phyloP scores from a whole-genome alignment of 2,329 filamentous ascomycete species.

The Lasiodiplodia citricola region DNA sequence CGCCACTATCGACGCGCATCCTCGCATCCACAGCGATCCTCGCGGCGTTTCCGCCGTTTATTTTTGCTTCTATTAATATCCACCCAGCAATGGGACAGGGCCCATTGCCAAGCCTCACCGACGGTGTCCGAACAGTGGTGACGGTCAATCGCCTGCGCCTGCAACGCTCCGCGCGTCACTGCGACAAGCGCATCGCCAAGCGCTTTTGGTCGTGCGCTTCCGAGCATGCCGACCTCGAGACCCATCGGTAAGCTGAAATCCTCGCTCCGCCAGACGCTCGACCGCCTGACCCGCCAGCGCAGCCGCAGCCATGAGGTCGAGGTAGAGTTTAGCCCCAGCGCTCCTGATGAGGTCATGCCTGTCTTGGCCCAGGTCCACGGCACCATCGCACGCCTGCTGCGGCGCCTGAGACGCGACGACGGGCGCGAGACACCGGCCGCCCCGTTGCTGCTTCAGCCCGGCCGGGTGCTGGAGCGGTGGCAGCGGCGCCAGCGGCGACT shows the following conservation, averaged over 20 bases:
- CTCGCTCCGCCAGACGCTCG: constrained; percentile 4
- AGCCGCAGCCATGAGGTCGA: constrained; percentile 24
- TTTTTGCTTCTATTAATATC: constrained; percentile 8
- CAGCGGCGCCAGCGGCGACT: not conserved
- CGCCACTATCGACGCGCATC: constrained; percentile 10
- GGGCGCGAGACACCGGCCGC: not conserved
- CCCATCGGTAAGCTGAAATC: not conserved
- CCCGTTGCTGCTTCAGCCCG: constrained; percentile 6
- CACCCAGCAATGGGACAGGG: not conserved
- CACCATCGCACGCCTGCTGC: constrained; percentile 15
- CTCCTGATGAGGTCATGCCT: not conserved
- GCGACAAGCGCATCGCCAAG: constrained; percentile 1
- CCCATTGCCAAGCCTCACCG: constrained; percentile 6
- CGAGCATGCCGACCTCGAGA: not conserved
- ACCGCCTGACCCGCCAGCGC: not conserved
- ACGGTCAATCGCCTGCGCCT: not conserved
- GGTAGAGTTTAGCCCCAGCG: constrained; percentile 18
- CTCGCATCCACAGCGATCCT: constrained; percentile 7
- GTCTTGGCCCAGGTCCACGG: constrained; percentile 6
- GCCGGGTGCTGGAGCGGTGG: not conserved
- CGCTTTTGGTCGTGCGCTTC: not conserved
- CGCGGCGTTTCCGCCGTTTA: not conserved
- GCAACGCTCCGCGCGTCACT: constrained; percentile 6
- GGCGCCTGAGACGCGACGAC: not conserved
- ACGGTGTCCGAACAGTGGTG: not conserved